A percentile compares a stretch with the other conserved stretches of the same genome.
Conservation (phyloP, 805 yeast species). For the Metschnikowia bowlesiae region DNA sequence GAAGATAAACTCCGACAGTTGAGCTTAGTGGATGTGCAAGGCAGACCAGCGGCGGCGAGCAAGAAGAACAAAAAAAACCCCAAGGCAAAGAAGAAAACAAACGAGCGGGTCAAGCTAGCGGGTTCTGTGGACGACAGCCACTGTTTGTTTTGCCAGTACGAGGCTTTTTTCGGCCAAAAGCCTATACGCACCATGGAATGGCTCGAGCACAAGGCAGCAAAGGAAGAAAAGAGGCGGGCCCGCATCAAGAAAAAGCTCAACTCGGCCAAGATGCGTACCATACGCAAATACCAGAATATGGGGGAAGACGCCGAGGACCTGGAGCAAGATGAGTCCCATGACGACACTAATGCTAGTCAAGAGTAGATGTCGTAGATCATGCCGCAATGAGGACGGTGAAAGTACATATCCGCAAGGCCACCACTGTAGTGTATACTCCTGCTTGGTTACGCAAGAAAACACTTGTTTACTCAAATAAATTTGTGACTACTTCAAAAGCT, state of each 20-base stretch:
- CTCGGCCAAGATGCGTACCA: constrained; percentile 28
- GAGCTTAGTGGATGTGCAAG: constrained; percentile 18
- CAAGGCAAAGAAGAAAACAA: constrained; percentile 9
- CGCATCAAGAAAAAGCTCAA: constrained; percentile 34
- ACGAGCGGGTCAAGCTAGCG: neutral
- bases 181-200: constrained; percentile 50
- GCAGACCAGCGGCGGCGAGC: constrained; percentile 5
- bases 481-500: too few species aligned
- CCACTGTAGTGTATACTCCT: neutral
- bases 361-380: neutral
- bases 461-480: too few species aligned
- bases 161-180: constrained; percentile 45
- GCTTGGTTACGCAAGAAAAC: neutral
- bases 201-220: constrained; percentile 36
- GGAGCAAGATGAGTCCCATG: neutral
- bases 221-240: constrained; percentile 29
- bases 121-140: constrained; percentile 1
- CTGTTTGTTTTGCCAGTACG: constrained; percentile 52
- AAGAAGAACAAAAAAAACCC: constrained; percentile 14
- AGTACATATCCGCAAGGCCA: neutral
- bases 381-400: neutral
- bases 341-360: neutral
- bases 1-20: constrained; percentile 35
- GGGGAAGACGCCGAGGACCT: neutral
- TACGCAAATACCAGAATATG: neutral